Base-by-base conservation (phyloP, 83 land plant species). In the Picea engelmannii region DNA sequence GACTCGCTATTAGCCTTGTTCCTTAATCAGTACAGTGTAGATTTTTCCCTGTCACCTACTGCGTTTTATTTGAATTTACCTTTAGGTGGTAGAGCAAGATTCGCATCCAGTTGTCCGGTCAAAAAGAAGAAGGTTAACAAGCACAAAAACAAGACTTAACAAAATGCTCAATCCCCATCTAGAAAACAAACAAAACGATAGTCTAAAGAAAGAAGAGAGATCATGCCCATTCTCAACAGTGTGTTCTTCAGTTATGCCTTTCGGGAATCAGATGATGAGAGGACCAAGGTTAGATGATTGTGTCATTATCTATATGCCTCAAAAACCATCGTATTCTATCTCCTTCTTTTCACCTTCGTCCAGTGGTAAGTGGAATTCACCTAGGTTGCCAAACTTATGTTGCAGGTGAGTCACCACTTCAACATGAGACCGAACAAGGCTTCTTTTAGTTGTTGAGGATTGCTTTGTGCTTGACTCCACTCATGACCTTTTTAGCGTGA, bases 171-270 rank as follows among this genome's bases (percentile, higher is more conserved):
- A 64, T 64, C 66, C 66, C 12, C 66, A 64, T 64, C 23, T 0
- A 1, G 7, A 64, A 64, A 64, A 64, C 23, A 64, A 64, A 64
- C 49, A 47, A 64, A 64, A 64, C 7, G 23, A 64, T 18, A 64
- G 66, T 64, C 17, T 64, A 64, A 64, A 62, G 66, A 64, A 64
- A 64, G 17, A 64, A 64, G 66, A 64, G 66, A 17, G 66, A 64
- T 64, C 1, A 8, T 64, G 4, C 66, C 66, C 66, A 64, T 0
- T 64, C 23, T 21, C 66, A 64, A 64, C 7, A 64, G 0, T 64
- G 66, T 8, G 23, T 63, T 63, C 23, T 63, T 17, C 66, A 63
- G 16, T 63, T 63, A 6, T 6, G 23, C 23, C 66, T 21, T 63
- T 63, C 23, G 7, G 0, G 66, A 63, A 63, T 63, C 23, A 18